These are phyloP conservation scores for Nosema granulosis DNA, from an alignment of 371 early-diverging fungal genomes.

Conservation along the genomic window DNA sequence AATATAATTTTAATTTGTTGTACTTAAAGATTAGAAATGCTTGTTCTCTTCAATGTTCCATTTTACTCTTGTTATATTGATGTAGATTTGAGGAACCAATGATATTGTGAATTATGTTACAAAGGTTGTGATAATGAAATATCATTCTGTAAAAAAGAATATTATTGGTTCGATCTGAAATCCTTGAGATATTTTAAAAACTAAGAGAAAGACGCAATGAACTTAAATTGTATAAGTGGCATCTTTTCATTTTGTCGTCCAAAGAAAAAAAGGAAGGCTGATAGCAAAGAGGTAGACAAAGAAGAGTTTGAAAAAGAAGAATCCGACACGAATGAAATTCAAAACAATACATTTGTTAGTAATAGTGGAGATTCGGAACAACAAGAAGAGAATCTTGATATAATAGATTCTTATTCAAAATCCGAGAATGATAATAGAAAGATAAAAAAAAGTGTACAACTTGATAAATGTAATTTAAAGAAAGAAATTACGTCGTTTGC, in stretches of 20 bases:
- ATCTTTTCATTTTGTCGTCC: constrained; percentile 11
- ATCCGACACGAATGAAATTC: no score
- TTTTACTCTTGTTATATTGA: no score
- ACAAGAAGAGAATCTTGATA: constrained; percentile 1
- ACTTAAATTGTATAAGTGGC: not conserved
- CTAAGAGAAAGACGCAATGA: no score
- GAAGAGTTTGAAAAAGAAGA: not conserved
- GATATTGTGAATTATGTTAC: no score
- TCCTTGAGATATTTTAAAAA: no score
- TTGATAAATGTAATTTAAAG: not conserved
- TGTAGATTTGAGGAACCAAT: no score
- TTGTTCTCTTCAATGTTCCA: no score
- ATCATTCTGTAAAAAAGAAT: no score
- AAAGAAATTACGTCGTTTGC: not conserved
- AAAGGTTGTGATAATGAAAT: no score
- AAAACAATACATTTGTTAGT: not conserved
- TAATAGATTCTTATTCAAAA: constrained; percentile 12
- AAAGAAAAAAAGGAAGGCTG: constrained; percentile 7
- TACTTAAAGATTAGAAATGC: no score
- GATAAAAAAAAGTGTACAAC: not conserved
- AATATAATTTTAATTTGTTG: no score
- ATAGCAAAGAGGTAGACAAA: not conserved
- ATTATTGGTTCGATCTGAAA: no score
- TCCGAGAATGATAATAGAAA: not conserved
- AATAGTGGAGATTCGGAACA: not conserved